These are phyloP conservation scores for Candida oleophila DNA, from an alignment of 805 yeast species.

Conservation along the genomic window DNA sequence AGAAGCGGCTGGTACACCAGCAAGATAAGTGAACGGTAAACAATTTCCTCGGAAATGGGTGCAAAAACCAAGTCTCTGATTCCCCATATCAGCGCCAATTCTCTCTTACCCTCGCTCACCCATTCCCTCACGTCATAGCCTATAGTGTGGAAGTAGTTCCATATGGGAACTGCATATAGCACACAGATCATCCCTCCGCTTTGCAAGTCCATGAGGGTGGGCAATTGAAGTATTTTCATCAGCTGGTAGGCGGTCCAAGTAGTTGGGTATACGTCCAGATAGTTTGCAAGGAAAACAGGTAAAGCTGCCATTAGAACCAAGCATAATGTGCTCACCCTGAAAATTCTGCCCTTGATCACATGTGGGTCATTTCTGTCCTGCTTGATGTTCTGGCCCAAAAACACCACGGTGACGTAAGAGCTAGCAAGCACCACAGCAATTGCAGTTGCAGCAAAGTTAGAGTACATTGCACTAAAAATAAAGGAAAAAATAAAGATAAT, in stretches of 20 bases:
- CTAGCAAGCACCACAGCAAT: conserved; percentile 37
- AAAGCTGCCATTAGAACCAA: conserved; percentile 23
- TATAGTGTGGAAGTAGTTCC: conserved; percentile 4
- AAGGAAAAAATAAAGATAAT: no score
- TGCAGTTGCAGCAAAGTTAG: conserved; percentile 12
- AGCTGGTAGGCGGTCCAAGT: conserved; percentile 8
- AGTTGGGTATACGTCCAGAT: conserved; percentile 5
- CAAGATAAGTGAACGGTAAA: conserved; percentile 54
- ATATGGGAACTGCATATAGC: conserved; percentile 48
- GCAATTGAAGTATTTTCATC: conserved; percentile 5
- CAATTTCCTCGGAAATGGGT: conserved; percentile 76
- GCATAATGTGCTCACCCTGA: conserved; percentile 33
- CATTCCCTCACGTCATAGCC: conserved; percentile 16
- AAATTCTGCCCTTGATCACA: conserved; percentile 43
- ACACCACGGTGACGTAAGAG: conserved; percentile 47
- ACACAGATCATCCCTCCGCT: conserved; percentile 30
- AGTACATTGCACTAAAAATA: neutral
- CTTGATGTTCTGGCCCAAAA: conserved; percentile 24
- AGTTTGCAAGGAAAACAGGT: conserved; percentile 25
- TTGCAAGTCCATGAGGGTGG: conserved; percentile 1
- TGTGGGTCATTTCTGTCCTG: conserved; percentile 41
- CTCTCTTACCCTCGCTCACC: conserved; percentile 17
- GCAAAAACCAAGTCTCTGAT: conserved; percentile 63
- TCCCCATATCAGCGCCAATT: conserved; percentile 29
- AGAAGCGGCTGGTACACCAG: conserved; percentile 18